A percentile compares a stretch with the other conserved stretches of the same genome.
Conservation (phyloP, 495 filamentous ascomycete species). For the Hypoxylon crocopeplum region DNA sequence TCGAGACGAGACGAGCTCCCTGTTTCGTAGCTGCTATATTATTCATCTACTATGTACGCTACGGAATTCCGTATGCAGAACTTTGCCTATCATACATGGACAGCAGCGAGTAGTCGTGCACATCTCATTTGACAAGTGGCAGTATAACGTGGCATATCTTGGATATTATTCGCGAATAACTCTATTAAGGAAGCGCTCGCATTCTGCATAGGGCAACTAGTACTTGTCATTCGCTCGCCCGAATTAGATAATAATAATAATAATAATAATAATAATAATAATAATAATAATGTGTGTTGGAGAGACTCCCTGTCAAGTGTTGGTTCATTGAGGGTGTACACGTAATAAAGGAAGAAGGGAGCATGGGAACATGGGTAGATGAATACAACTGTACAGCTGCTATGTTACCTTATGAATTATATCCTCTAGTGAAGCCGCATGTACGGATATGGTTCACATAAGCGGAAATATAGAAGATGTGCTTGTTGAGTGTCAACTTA, state of each 20-base stretch:
- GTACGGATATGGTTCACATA: not conserved
- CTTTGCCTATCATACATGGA: conserved; percentile 22
- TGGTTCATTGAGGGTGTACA: conserved; percentile 23
- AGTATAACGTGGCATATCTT: conserved; percentile 32
- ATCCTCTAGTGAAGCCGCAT: too few relatives aligned
- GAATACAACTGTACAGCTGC: too few relatives aligned
- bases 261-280: too few relatives aligned
- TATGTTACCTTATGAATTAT: too few relatives aligned
- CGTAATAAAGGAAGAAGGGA: conserved; percentile 20
- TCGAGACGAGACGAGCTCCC: conserved; percentile 15
- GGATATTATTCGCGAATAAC: conserved; percentile 24
- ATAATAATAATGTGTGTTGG: conserved; percentile 27
- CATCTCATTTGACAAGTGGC: conserved; percentile 34
- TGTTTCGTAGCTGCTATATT: conserved; percentile 8
- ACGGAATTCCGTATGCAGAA: conserved; percentile 12
- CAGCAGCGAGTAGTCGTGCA: conserved; percentile 9
- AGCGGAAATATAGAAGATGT: not conserved
- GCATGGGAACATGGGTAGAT: not conserved
- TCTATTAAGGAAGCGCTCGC: conserved; percentile 27
- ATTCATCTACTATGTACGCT: not conserved
- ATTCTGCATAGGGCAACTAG: conserved; percentile 2
- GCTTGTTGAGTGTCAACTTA: not conserved
- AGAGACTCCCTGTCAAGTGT: conserved; percentile 10
- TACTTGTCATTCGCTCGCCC: conserved; percentile 16
- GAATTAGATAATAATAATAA: conserved; percentile 24